Base-by-base conservation (phyloP, 208 protist species). In the Histomonas meleagridis region DNA sequence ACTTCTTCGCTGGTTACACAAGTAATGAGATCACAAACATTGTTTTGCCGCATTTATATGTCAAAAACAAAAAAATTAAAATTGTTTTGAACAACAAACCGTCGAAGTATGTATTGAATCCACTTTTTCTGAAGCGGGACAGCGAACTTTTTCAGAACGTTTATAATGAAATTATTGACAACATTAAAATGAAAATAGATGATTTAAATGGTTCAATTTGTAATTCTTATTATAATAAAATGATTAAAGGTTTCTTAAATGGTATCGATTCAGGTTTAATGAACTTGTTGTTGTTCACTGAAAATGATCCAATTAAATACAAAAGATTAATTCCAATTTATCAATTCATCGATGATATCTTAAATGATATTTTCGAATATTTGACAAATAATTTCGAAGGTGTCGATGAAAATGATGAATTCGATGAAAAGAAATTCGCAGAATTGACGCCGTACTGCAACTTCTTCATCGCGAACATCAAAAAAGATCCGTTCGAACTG, bases 231-330 rank as follows among this genome's bases (percentile, higher is more conserved):
- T 38, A 51, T n/a, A 55, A 38, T 10, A 14, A 5, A 38, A 55
- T 86, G 46, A 43, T 86, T 32, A 38, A 7, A 21, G 23, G 21
- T 28, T 86, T 86, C 46, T 86, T 86, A 12, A 46, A 18, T n/a
- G 76, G 76, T 16, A 9, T 86, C 16, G 76, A 86, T 35, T 43
- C 76, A 53, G 76, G 76, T 55, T 32, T 86, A 46, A 86, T 86
- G 76, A 86, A 86, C 16, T 51, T 86, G 3, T 55, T 51, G 26
- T 10, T 86, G 0, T 32, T 65, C 3, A 10, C 16, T 26, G 38
- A 12, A 32, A 46, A 57, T 38, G 76, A 86, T 21, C 76, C 76
- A 55, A 86, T 86, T 38, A 86, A 86, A 49, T 18, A 86, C 38
- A 86, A 86, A 49, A 86, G 76, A 86, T 18, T 86, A 10, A 57